Percentiles rank a stretch among this genome's conserved stretches.
Evolutionary conservation across 371 early-diverging fungal species (phyloP).

Genomic region (Mortierella sp.): DNA sequence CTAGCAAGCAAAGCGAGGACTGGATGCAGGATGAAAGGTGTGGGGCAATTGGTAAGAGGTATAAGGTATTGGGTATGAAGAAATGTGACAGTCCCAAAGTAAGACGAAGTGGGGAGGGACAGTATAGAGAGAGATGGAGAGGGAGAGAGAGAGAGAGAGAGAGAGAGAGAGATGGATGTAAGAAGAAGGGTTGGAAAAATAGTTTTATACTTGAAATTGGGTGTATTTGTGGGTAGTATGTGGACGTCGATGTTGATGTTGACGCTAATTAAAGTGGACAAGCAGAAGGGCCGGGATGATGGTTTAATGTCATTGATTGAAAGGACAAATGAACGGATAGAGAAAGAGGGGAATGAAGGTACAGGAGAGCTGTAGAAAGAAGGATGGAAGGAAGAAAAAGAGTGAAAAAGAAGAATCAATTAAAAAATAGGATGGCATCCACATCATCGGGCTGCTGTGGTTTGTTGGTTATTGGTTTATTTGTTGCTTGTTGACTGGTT

Average conservation of each 20-base stretch:
- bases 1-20: background rate
- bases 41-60: background rate
- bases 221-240: background rate
- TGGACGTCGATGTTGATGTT: background rate
- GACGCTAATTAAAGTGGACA: too few relatives aligned
- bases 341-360: background rate
- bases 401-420: background rate
- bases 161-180: background rate
- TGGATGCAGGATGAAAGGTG: background rate
- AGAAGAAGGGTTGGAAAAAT: background rate
- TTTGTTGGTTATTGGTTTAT: background rate
- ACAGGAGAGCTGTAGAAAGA: background rate
- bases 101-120: background rate
- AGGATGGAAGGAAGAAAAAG: background rate
- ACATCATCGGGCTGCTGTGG: background rate
- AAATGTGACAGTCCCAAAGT: background rate
- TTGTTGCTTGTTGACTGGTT: background rate
- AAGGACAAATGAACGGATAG: background rate
- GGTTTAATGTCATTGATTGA: background rate
- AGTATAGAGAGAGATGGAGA: background rate
- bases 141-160: background rate
- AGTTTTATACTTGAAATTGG: background rate
- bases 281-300: background rate
- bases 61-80: background rate
- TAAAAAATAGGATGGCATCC: background rate